Evolutionary conservation across 1,139 yeast genomes (phyloP), one percentile per base, ranked within the genome.

Genomic region (Lodderomyces beijingensis): DNA sequence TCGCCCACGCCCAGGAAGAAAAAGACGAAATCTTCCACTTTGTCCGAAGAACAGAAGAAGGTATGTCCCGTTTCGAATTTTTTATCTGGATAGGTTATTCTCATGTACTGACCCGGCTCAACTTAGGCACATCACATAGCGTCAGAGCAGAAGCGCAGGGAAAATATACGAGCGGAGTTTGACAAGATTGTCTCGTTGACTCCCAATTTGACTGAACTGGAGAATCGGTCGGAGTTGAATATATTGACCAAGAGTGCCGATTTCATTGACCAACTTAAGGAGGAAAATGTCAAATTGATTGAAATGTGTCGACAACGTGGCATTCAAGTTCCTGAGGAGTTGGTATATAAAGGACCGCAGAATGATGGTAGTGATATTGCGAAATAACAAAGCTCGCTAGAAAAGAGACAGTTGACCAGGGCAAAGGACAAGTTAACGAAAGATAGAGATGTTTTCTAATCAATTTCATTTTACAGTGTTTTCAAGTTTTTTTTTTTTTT

Each of bases 101-200:
- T 19, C 10, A 10, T n/a, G 10, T 19, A 19, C 21, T 19, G 10
- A 19, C 21, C 10, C 21, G 10, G 10, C 21, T 8, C 21, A 7
- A 19, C 7, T 30, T 28, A 65, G 69, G 73, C 73, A 2, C 74
- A 68, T 39, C 74, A 68, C 40, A 68, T 68, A 12, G 74, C 73
- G n/a, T 66, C 73, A 1, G 74, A 68, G 41, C 74, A 68, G 42
- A 67, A 65, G 41, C 50, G 74, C 46, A 53, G 74, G 42, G 72
- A 65, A 38, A 66, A 68, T 40, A 68, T 68, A 23, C 53, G 74
- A 27, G 57, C 70, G 10, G 74, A 67, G 41, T 68, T 68, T 44
- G 74, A 68, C 42, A 58, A 57, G 34, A 64, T 68, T 14, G 74
- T 68, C 9, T 46, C 56, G 4, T 51, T 68, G 26, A 67, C 73